Percentiles rank a stretch among this genome's conserved stretches.
phyloP scores from a whole-genome alignment of 768 basidiomycete genomes.

The Filobasidium wieringae region DNA sequence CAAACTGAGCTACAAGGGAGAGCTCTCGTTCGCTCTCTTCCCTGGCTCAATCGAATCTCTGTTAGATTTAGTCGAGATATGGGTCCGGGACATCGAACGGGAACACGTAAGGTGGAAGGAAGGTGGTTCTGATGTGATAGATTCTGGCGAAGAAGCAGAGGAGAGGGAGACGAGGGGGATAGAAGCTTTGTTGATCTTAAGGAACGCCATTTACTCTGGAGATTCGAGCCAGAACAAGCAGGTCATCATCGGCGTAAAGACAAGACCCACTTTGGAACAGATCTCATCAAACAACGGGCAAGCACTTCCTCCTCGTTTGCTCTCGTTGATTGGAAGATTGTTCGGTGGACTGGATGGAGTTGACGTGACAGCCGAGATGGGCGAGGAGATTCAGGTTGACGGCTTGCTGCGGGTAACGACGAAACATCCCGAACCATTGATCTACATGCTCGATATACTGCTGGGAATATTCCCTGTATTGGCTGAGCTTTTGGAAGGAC shows the following conservation, averaged over 20 bases:
- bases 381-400: background rate
- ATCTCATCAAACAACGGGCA: background rate
- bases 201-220: background rate
- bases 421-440: constrained; percentile 29
- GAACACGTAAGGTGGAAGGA: no score
- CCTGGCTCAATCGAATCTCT: constrained; percentile 72
- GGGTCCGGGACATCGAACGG: constrained; percentile 44
- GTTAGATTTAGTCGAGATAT: constrained; percentile 82
- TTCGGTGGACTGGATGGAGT: background rate
- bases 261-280: background rate
- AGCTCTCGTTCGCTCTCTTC: background rate
- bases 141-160: background rate
- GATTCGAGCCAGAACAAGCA: background rate
- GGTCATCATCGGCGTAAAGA: background rate
- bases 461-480: constrained; percentile 11
- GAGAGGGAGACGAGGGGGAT: background rate
- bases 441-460: constrained; percentile 37
- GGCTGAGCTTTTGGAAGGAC: background rate
- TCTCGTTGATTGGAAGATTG: background rate
- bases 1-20: constrained; percentile 44
- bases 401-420: background rate
- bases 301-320: background rate
- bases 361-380: background rate
- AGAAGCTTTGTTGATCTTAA: background rate
- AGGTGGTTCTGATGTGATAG: no score